Evolutionary conservation across 345 rosid species (phyloP), one percentile per base, ranked within the genome.

Genomic region (Raphanus sativus): DNA sequence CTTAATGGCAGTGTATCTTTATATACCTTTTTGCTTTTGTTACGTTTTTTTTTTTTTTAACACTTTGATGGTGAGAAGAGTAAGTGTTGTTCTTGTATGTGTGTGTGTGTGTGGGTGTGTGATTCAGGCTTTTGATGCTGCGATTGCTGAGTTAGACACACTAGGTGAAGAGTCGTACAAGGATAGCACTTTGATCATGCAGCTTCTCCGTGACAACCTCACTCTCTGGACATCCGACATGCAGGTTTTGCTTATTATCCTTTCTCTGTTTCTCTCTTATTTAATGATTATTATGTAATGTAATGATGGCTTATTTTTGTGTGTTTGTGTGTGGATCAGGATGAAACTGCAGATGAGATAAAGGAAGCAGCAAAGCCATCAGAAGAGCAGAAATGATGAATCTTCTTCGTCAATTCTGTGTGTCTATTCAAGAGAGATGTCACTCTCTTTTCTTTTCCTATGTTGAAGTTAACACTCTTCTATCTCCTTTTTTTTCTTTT

Each of bases 191-290:
- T 82, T 54, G 45, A 62, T 62, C 67, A 62, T 62, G 67, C 67
- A 62, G 26, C 67, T 62, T 32, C 67, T 62, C 1, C 95, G 92
- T 16, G 98, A 93, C 85, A 93, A 93, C 65, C 97, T 93, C 83
- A 89, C 92, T 38, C 83, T 91, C 61, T 91, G 97, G 98, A 93
- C 98, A 67, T 93, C 98, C 2, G 94, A 93, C 72, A 88, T 93
- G 93, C 95, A 91, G 95, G 97, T 93, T 38, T 34, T 34, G 24
- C 63, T 7, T 10, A 61, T 70, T 29, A 4, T 61, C 30, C 65
- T 3, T 42, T 16, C 28, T 63, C 34, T 40, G 21, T 61, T 45
- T 30, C 28, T 28, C 59, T 33, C 6, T 13, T 24, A 17, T 50
- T 15, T 6, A 2, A 62, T 42, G 2, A 32, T 17, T 2, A n/a